A percentile compares a stretch with the other conserved stretches of the same genome.
Evolutionary conservation across 768 basidiomycete species (phyloP).

Genomic region (Cubamyces sp.): DNA sequence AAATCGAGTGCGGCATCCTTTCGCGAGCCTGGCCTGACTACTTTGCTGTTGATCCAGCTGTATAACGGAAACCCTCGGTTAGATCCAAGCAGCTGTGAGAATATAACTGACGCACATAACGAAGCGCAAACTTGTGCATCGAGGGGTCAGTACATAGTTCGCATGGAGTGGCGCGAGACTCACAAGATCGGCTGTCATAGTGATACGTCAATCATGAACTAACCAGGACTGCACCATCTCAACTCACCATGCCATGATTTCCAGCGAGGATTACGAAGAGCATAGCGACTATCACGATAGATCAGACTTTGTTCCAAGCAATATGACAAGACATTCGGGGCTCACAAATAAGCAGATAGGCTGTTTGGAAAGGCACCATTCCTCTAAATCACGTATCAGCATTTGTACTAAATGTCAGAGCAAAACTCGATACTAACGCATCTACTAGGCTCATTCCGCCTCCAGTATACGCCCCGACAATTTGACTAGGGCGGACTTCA

Average conservation of each 20-base stretch:
- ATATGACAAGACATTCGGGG: not conserved
- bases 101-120: constrained; percentile 50
- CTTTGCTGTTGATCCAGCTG: constrained; percentile 68
- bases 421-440: constrained; percentile 37
- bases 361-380: constrained; percentile 72
- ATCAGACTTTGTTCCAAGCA: not conserved
- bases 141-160: not conserved
- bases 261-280: constrained; percentile 72
- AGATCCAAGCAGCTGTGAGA: not conserved
- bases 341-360: constrained; percentile 65
- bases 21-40: constrained; percentile 48
- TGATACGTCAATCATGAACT: not conserved
- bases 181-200: constrained; percentile 59
- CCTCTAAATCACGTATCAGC: constrained; percentile 39
- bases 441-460: constrained; percentile 74
- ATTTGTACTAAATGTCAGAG: not conserved
- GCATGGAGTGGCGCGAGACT: constrained; percentile 28
- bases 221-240: not conserved
- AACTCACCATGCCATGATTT: constrained; percentile 72
- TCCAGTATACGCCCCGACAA: constrained; percentile 56
- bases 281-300: constrained; percentile 45
- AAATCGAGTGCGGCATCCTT: constrained; percentile 63
- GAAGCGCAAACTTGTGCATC: constrained; percentile 53
- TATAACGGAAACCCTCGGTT: too few species aligned
- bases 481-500: constrained; percentile 14